Evolutionary conservation across 345 rosid species (phyloP), one percentile per base, ranked within the genome.

Genomic region (Hibiscus tridactylites): DNA sequence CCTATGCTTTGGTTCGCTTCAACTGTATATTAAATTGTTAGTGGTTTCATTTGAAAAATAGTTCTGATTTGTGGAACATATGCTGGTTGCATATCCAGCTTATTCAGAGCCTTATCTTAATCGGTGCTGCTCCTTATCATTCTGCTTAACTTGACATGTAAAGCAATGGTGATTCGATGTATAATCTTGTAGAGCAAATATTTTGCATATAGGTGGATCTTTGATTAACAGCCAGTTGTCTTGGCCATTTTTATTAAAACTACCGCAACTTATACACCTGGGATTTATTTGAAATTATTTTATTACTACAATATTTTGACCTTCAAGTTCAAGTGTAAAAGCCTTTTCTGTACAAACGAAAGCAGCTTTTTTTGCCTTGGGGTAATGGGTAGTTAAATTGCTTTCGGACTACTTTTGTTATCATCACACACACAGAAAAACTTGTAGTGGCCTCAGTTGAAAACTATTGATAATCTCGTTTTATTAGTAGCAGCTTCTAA

Each of bases 321-420:
- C 39, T 35, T 35, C 4, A 35, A 35, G 39, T 35, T 35, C 39
- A 35, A 35, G 7, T 35, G 39, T 35, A 35, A 35, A 35, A 35
- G 39, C 39, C 39, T 35, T 35, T 35, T 35, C 39, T 35, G 39
- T 35, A 35, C 39, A 35, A 35, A 35, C 6, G 39, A 35, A 35
- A 35, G 39, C 39, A 35, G 39, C 39, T 35, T 42, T 57, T 61
- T 58, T 39, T 29, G 37, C 13, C 33, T 71, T 21, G 44, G 21
- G 17, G 39, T 68, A 46, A 65, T 63, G 50, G 50, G 17, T 49
- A 13, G 54, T 50, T 50, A 19, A 35, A 64, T 64, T 17, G 16
- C 68, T 46, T 64, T 9, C 35, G 29, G 9, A 39, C 68, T 64
- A 39, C 68, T 64, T 33, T 50, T 52, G 16, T 53, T 69, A 69